phyloP scores from a whole-genome alignment of 202 grass and related monocot genomes.

The Eragrostis tef region DNA sequence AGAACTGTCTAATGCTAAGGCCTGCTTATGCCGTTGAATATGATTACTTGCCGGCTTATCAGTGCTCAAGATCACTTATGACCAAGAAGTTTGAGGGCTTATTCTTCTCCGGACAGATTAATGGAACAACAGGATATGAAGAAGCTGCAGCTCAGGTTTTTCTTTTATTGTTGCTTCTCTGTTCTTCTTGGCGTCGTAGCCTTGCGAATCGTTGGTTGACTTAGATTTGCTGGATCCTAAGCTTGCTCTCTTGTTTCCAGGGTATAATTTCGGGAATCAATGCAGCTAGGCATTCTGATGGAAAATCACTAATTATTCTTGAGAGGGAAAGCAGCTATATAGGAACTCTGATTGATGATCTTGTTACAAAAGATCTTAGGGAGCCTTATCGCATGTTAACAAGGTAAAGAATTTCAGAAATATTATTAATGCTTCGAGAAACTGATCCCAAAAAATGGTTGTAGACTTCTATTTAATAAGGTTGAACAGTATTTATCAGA shows the following conservation, averaged over 20 bases:
- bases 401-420: conserved; percentile 55
- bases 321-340: conserved; percentile 98
- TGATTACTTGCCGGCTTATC: conserved; percentile 91
- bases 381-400: conserved; percentile 98
- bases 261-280: conserved; percentile 95
- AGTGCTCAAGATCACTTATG: conserved; percentile 99
- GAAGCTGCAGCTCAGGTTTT: conserved; percentile 94
- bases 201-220: conserved; percentile 9
- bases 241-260: conserved; percentile 55
- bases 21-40: conserved; percentile 97
- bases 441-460: neutral
- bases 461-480: conserved; percentile 10
- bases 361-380: conserved; percentile 97
- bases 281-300: conserved; percentile 90
- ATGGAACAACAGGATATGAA: conserved; percentile 99
- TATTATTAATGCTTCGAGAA: conserved; percentile 29
- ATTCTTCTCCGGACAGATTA: conserved; percentile 99
- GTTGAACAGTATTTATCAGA: conserved; percentile 2
- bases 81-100: conserved; percentile 89
- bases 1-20: conserved; percentile 96
- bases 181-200: conserved; percentile 39
- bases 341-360: conserved; percentile 98
- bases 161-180: conserved; percentile 35
- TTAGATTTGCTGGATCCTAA: conserved; percentile 41
- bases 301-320: conserved; percentile 84